Evolutionary conservation across 805 yeast genomes (phyloP).

Genomic region (Nakazawaea anatomiae): DNA sequence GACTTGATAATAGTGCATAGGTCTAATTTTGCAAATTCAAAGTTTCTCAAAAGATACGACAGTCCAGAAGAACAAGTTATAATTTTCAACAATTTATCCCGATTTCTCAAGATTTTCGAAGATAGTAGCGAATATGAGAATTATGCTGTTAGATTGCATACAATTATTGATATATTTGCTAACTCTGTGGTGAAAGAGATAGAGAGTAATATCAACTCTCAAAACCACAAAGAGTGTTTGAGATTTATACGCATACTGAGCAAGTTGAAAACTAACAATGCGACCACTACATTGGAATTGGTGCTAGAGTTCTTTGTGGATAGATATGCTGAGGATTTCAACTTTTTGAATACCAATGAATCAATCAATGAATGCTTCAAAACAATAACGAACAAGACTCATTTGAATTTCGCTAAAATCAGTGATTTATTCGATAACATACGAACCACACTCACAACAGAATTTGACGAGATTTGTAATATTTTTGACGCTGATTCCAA

Average conservation of each 20-base stretch:
- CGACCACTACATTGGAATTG: slow-evolving; percentile 27
- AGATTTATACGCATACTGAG: slow-evolving; percentile 14
- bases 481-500: slow-evolving; percentile 16
- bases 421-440: slow-evolving; percentile 20
- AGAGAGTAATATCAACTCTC: slow-evolving; percentile 47
- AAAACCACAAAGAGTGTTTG: slow-evolving; percentile 34
- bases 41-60: slow-evolving; percentile 22
- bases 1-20: slow-evolving; percentile 27
- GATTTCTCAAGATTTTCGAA: slow-evolving; percentile 18
- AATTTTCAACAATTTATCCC: slow-evolving; percentile 23
- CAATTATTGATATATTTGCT: slow-evolving; percentile 63
- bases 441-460: slow-evolving; percentile 15
- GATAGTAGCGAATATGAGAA: slow-evolving; percentile 17
- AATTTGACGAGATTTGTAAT: slow-evolving; percentile 21
- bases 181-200: slow-evolving; percentile 66
- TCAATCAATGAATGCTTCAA: slow-evolving; percentile 12
- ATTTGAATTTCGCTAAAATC: slow-evolving; percentile 16
- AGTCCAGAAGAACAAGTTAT: slow-evolving; percentile 25
- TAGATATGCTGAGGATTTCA: slow-evolving; percentile 23
- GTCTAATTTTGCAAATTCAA: slow-evolving; percentile 24
- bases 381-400: background rate
- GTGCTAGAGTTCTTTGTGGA: slow-evolving; percentile 26
- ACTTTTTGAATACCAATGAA: slow-evolving; percentile 18
- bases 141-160: slow-evolving; percentile 33
- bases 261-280: slow-evolving; percentile 26